These are phyloP conservation scores for Pichia sp. DNA, from an alignment of 1,139 yeast genomes.

Conservation along the genomic window DNA sequence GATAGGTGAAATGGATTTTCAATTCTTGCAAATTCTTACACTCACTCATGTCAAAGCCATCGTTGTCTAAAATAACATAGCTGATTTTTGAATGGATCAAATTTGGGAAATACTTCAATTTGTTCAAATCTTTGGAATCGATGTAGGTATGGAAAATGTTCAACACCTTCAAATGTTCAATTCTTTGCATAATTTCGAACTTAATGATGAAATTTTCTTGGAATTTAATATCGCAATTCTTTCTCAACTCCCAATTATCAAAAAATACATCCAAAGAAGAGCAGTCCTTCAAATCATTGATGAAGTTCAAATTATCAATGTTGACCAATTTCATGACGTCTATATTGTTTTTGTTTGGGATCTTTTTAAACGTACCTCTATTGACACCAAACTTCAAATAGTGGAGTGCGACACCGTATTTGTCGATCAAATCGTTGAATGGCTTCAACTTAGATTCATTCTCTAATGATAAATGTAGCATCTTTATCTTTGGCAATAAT, in stretches of 20 bases:
- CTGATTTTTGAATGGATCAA: conserved; percentile 29
- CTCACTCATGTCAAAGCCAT: conserved; percentile 29
- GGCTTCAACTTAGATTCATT: conserved; percentile 29
- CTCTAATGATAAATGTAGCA: conserved; percentile 29
- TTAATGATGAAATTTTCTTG: conserved; percentile 26
- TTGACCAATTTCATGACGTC: conserved; percentile 28
- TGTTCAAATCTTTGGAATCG: conserved; percentile 26
- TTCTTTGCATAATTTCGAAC: conserved; percentile 21
- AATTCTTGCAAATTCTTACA: conserved; percentile 28
- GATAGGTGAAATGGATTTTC: conserved; percentile 30
- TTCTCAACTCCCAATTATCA: conserved; percentile 31
- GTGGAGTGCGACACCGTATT: conserved; percentile 20
- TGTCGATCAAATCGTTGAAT: conserved; percentile 29
- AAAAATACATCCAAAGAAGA: conserved; percentile 30
- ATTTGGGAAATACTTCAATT: conserved; percentile 28
- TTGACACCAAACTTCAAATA: conserved; percentile 31
- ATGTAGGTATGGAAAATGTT: conserved; percentile 31
- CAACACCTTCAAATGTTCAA: conserved; percentile 24
- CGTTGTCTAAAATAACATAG: conserved; percentile 28
- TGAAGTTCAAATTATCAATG: conserved; percentile 28
- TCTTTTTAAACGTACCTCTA: conserved; percentile 27
- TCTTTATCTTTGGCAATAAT: conserved; percentile 25
- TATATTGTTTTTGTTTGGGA: conserved; percentile 26
- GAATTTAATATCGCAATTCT: conserved; percentile 27
- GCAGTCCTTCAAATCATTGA: conserved; percentile 24